A percentile compares a stretch with the other conserved stretches of the same genome.
phyloP scores from a whole-genome alignment of 495 filamentous ascomycete genomes.

The Trichoderma erinaceum region DNA sequence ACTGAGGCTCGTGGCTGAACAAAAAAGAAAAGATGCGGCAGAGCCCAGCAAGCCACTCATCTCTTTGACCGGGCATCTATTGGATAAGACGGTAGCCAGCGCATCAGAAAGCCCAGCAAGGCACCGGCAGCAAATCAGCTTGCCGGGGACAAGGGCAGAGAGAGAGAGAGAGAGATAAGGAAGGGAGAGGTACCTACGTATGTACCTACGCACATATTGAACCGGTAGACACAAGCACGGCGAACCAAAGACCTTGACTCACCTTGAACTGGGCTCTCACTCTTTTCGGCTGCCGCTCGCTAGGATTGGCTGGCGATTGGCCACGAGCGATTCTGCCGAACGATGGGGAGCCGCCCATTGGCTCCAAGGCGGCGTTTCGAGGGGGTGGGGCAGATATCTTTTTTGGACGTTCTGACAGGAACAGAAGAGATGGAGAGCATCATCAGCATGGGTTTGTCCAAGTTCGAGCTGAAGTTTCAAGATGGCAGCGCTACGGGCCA shows the following conservation, averaged over 20 bases:
- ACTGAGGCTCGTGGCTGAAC: neutral
- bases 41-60: too few species aligned
- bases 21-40: too few species aligned
- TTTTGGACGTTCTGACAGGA: neutral
- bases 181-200: neutral
- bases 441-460: neutral
- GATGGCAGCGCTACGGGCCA: neutral
- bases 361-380: neutral
- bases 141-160: neutral
- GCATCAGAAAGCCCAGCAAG: neutral
- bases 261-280: neutral
- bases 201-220: too few species aligned
- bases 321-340: neutral
- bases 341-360: neutral
- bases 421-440: neutral
- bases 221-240: too few species aligned
- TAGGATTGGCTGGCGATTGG: neutral
- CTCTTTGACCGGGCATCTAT: neutral
- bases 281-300: slow-evolving; percentile 3
- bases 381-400: neutral
- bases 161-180: neutral
- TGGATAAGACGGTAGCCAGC: neutral
- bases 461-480: slow-evolving; percentile 3
- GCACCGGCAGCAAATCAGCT: slow-evolving; percentile 4
- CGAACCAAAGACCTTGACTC: neutral